Conservation (phyloP, 75 land plant species). For the Ceratopteris richardii region DNA sequence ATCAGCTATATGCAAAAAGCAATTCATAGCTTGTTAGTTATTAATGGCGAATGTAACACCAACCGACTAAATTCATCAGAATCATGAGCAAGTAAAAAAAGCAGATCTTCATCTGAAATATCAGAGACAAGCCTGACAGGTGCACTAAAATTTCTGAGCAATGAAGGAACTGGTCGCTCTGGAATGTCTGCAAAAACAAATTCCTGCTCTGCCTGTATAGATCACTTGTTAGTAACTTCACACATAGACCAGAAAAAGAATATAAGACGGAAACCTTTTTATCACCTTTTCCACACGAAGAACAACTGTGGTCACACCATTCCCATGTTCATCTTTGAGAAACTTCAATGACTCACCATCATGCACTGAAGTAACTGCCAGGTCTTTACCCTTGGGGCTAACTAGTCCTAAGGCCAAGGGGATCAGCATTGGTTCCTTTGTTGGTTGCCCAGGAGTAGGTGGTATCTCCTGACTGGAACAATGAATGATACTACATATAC, state of each 20-base stretch:
- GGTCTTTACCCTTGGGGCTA: conserved; percentile 62
- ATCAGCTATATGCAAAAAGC: conserved; percentile 5
- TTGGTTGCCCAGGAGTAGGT: conserved; percentile 83
- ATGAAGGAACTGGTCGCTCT: conserved; percentile 78
- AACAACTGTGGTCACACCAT: conserved; percentile 52
- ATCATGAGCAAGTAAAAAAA: conserved; percentile 86
- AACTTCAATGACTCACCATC: conserved; percentile 44
- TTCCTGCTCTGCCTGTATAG: conserved; percentile 82
- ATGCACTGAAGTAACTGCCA: conserved; percentile 56
- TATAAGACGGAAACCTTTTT: neutral
- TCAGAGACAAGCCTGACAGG: conserved; percentile 84
- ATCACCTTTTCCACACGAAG: conserved; percentile 73
- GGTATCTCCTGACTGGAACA: conserved; percentile 83
- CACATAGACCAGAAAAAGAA: too few relatives aligned
- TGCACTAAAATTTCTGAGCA: conserved; percentile 77
- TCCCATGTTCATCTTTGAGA: conserved; percentile 19
- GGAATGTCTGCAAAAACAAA: conserved; percentile 64
- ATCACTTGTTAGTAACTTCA: conserved; percentile 5
- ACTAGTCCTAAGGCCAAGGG: conserved; percentile 84
- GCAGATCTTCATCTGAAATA: conserved; percentile 68
- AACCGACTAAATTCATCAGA: conserved; percentile 93
- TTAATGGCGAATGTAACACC: neutral
- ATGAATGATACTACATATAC: neutral
- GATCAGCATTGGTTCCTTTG: conserved; percentile 88
- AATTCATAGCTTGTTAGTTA: neutral